Percentiles rank a stretch among this genome's conserved stretches.
phyloP scores from a whole-genome alignment of 2,329 filamentous ascomycete genomes.

The Dothideomycetidae sp. region DNA sequence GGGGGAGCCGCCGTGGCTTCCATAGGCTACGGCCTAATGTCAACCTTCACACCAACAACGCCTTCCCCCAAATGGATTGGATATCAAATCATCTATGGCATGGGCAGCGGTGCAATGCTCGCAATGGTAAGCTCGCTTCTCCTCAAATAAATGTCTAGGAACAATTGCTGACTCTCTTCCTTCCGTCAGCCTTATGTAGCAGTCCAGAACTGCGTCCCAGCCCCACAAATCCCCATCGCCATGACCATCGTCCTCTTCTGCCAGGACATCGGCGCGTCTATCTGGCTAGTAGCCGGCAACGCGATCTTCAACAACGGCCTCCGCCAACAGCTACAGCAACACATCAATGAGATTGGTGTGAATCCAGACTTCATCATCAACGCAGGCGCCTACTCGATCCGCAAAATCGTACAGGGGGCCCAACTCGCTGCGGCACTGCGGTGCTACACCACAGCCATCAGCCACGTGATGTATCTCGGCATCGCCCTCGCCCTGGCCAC shows the following conservation, averaged over 20 bases:
- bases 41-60: constrained; percentile 25
- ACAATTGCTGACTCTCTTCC: no score
- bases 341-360: constrained; percentile 24
- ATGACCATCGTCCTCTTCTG: constrained; percentile 24
- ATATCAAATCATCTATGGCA: constrained; percentile 16
- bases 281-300: constrained; percentile 20
- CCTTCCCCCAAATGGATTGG: constrained; percentile 19
- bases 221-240: constrained; percentile 19
- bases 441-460: constrained; percentile 19
- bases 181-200: constrained; percentile 18
- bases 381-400: constrained; percentile 17
- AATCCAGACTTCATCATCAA: constrained; percentile 16
- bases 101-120: no score
- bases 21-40: constrained; percentile 28
- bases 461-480: constrained; percentile 20
- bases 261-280: constrained; percentile 23
- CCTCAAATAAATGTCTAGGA: no score
- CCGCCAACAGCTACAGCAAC: constrained; percentile 12
- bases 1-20: constrained; percentile 22
- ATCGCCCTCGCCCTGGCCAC: no score
- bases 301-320: constrained; percentile 19
- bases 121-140: no score
- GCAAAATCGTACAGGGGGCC: constrained; percentile 15
- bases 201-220: constrained; percentile 20
- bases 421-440: constrained; percentile 17